phyloP scores from a whole-genome alignment of 2,329 filamentous ascomycete genomes.

The Monilinia vaccinii-corymbosi region DNA sequence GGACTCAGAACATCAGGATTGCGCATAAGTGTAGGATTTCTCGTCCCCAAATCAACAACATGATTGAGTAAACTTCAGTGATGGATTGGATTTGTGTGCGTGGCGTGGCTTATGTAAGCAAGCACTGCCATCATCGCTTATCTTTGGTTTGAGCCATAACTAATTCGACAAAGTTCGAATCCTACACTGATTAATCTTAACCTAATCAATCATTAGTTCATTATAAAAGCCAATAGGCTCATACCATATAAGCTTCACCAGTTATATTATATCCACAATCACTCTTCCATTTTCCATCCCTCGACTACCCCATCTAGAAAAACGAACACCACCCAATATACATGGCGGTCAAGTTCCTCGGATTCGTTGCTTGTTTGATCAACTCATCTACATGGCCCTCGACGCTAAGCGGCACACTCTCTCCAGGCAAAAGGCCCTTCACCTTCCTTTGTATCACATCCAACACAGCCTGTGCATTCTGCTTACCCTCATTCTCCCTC shows the following conservation, averaged over 20 bases:
- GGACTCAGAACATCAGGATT: no score
- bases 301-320: conserved; percentile 35
- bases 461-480: conserved; percentile 70
- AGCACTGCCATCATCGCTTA: no score
- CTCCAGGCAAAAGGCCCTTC: conserved; percentile 70
- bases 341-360: conserved; percentile 77
- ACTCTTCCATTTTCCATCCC: not conserved
- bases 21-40: no score
- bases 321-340: conserved; percentile 91
- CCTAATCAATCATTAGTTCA: not conserved
- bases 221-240: not conserved
- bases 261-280: not conserved
- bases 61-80: no score
- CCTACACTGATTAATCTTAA: no score
- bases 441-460: conserved; percentile 85
- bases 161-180: no score
- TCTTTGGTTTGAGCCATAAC: no score
- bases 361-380: conserved; percentile 76
- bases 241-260: no score
- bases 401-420: conserved; percentile 87
- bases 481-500: conserved; percentile 40
- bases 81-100: no score
- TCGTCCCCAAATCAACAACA: no score
- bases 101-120: no score
- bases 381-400: conserved; percentile 97